Conservation (phyloP, 75 land plant species). For the Ceratopteris richardii region DNA sequence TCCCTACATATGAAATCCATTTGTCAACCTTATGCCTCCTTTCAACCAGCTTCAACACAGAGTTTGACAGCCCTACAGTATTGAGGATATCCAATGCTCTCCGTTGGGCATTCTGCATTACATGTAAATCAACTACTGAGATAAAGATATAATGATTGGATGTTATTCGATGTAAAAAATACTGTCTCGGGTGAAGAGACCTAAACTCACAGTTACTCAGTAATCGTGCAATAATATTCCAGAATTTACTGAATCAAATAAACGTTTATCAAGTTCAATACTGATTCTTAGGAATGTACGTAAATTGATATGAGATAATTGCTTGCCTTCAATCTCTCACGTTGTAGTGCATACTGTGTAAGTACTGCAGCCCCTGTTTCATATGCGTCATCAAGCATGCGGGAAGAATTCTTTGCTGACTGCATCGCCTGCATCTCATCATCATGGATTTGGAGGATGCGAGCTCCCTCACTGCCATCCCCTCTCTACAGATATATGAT, state of each 20-base stretch:
- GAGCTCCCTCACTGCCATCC: conserved; percentile 20
- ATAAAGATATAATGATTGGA: too few species aligned
- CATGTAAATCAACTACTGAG: too few species aligned
- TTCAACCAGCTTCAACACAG: conserved; percentile 80
- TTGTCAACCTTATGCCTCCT: conserved; percentile 76
- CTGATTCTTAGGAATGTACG: background rate
- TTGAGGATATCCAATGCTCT: conserved; percentile 87
- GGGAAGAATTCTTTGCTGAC: conserved; percentile 64
- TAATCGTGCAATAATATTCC: too few species aligned
- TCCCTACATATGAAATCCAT: conserved; percentile 87
- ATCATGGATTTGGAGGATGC: conserved; percentile 71
- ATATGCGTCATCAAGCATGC: conserved; percentile 68
- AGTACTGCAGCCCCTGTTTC: conserved; percentile 71
- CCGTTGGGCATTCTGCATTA: conserved; percentile 72
- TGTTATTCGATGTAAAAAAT: background rate
- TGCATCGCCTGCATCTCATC: conserved; percentile 79
- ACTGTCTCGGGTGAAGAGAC: too few species aligned
- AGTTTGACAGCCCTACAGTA: conserved; percentile 84
- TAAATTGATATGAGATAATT: too few species aligned
- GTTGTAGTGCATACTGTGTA: conserved; percentile 60
- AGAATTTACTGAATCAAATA: background rate
- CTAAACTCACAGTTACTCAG: too few species aligned
- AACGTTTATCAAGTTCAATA: background rate
- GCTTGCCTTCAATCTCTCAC: conserved; percentile 79
- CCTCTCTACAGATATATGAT: conserved; percentile 1